A percentile compares a stretch with the other conserved stretches of the same genome.
These are phyloP conservation scores for Monosporozyma yasuniensis DNA, from an alignment of 805 yeast species.

Conservation along the genomic window DNA sequence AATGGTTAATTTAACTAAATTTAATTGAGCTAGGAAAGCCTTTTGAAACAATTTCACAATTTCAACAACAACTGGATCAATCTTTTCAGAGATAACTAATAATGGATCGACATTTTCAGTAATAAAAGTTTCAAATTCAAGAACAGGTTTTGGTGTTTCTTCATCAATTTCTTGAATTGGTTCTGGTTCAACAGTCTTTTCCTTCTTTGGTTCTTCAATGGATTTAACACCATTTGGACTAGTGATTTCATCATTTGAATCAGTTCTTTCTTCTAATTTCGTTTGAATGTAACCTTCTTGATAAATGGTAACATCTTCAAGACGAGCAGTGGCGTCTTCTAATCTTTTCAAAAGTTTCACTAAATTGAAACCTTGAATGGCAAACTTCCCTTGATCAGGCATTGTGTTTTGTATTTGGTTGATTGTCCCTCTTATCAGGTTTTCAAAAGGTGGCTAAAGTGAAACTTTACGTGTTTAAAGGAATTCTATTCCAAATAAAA, in stretches of 20 bases:
- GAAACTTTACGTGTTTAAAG: neutral
- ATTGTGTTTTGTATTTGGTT: neutral
- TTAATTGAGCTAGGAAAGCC: slow-evolving; percentile 46
- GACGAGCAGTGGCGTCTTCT: slow-evolving; percentile 88
- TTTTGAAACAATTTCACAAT: slow-evolving; percentile 43
- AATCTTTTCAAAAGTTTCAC: slow-evolving; percentile 73
- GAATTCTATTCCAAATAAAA: neutral
- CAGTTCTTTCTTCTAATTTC: slow-evolving; percentile 17
- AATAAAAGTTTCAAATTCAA: slow-evolving; percentile 48
- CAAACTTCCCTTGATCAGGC: slow-evolving; percentile 12
- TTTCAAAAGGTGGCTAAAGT: neutral
- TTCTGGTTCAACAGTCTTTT: slow-evolving; percentile 10
- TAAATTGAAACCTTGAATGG: slow-evolving; percentile 72
- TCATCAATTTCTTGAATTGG: slow-evolving; percentile 9
- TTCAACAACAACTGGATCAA: slow-evolving; percentile 41
- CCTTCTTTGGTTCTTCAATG: slow-evolving; percentile 11
- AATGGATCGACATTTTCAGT: slow-evolving; percentile 50
- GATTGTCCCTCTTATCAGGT: neutral
- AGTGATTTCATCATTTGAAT: neutral
- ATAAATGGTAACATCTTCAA: slow-evolving; percentile 77
- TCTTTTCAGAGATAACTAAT: slow-evolving; percentile 32
- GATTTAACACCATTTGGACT: slow-evolving; percentile 3
- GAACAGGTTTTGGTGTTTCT: slow-evolving; percentile 35
- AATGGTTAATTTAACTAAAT: slow-evolving; percentile 50
- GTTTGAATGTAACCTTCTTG: slow-evolving; percentile 50